Conservation (phyloP, 1,284 basidiomycete species). For the Puccinia horiana region DNA sequence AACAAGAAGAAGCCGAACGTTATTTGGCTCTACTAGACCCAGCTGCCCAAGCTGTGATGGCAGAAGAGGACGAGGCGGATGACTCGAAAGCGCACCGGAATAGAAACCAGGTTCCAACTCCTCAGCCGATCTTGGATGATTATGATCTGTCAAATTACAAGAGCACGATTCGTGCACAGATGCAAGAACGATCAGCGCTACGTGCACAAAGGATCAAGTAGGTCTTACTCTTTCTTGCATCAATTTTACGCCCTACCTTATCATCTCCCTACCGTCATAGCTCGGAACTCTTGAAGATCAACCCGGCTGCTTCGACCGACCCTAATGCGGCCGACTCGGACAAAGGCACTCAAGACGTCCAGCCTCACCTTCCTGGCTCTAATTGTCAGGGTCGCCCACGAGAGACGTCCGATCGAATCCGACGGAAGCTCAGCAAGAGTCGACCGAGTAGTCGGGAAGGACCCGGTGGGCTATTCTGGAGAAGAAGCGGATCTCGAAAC, state of each 20-base stretch:
- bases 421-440: constrained; percentile 33
- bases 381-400: background rate
- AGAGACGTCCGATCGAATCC: background rate
- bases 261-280: background rate
- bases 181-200: constrained; percentile 42
- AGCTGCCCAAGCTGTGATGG: constrained; percentile 17
- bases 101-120: background rate
- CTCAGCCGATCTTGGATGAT: constrained; percentile 25
- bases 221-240: background rate
- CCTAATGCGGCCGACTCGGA: background rate
- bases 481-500: constrained; percentile 35
- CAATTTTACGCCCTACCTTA: background rate
- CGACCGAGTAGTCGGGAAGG: constrained; percentile 14
- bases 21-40: constrained; percentile 46
- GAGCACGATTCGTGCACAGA: constrained; percentile 32
- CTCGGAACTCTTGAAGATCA: constrained; percentile 28
- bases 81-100: background rate
- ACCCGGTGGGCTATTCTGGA: constrained; percentile 29
- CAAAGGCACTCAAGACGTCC: background rate
- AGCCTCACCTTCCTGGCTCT: background rate
- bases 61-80: constrained; percentile 15
- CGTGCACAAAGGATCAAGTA: constrained; percentile 43
- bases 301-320: background rate
- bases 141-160: constrained; percentile 10
- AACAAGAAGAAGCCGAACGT: constrained; percentile 40